Base-by-base conservation (phyloP, 169 alveolate genomes). In the Plasmodium falciparum region DNA sequence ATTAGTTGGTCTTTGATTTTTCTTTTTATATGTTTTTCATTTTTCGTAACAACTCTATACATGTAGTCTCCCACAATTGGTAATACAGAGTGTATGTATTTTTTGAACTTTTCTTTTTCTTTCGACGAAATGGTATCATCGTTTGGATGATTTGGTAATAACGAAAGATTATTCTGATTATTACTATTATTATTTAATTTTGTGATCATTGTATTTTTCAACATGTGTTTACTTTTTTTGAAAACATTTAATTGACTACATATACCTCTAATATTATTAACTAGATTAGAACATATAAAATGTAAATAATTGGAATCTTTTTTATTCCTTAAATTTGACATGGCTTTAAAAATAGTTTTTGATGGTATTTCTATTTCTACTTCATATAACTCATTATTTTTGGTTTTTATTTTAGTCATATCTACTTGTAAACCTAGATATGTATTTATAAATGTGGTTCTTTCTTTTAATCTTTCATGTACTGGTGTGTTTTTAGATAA, bases 361-460 rank as follows among this genome's bases (percentile, higher is more conserved):
- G 91, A 11, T 11, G 76, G 91, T 39, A 83, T 83, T 83, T 83
- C 91, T 11, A 83, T 83, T 83, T 83, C 91, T 20, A 83, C 47
- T 69, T 83, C 91, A 26, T 83, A 83, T 24, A 83, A 43, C 8
- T 83, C 85, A 12, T 45, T 47, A 83, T 83, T 73, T 50, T 67
- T 69, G 13, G 70, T 45, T 43, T 83, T 67, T 20, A 83, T 83
- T 83, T 83, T 67, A 33, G 91, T 83, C 20, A 83, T 69, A 49
- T 83, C 91, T 11, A 83, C 29, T 69, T 83, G 91, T 13, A 83
- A 69, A 4, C 91, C 91, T 50, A 83, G 45, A 56, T 69, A 69
- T 13, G 69, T 83, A 69, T 83, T 83, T 69, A 83, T 39, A 50
- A 83, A 83, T 26, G 85, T 54, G 5, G 85, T 83, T 61, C 91